Evolutionary conservation across 2,329 filamentous ascomycete species (phyloP).

Genomic region (Sarocladium kiliense): DNA sequence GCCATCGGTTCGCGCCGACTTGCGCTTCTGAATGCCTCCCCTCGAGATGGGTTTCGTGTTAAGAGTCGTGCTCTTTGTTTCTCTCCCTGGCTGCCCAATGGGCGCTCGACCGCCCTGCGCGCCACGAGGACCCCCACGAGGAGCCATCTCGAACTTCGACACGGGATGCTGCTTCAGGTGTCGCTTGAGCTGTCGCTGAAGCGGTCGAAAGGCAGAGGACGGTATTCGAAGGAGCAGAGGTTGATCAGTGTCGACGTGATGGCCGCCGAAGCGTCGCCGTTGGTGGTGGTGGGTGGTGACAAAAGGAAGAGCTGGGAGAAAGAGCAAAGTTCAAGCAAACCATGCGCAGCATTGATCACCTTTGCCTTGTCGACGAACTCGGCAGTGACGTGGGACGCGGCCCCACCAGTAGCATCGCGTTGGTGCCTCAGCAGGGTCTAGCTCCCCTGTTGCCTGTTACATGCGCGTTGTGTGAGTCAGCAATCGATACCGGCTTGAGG

Average conservation of each 20-base stretch:
- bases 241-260: background rate
- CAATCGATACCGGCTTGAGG: background rate
- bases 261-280: background rate
- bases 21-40: constrained; percentile 49
- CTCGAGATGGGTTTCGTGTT: constrained; percentile 29
- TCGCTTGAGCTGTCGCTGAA: constrained; percentile 2
- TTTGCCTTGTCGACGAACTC: constrained; percentile 1
- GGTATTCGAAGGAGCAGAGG: background rate
- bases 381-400: constrained; percentile 9
- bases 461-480: background rate
- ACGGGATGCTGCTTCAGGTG: background rate
- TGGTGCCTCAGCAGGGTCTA: background rate
- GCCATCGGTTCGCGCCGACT: constrained; percentile 38
- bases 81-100: constrained; percentile 21
- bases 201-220: background rate
- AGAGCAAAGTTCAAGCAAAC: constrained; percentile 2
- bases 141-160: constrained; percentile 23
- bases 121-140: constrained; percentile 26
- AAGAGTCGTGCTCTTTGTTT: constrained; percentile 22
- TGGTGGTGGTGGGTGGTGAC: background rate
- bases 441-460: background rate
- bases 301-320: background rate
- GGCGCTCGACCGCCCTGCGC: constrained; percentile 8
- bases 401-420: constrained; percentile 9
- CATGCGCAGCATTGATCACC: background rate